These are phyloP conservation scores for Bruguiera sexangula DNA, from an alignment of 345 rosid genomes.

Conservation along the genomic window DNA sequence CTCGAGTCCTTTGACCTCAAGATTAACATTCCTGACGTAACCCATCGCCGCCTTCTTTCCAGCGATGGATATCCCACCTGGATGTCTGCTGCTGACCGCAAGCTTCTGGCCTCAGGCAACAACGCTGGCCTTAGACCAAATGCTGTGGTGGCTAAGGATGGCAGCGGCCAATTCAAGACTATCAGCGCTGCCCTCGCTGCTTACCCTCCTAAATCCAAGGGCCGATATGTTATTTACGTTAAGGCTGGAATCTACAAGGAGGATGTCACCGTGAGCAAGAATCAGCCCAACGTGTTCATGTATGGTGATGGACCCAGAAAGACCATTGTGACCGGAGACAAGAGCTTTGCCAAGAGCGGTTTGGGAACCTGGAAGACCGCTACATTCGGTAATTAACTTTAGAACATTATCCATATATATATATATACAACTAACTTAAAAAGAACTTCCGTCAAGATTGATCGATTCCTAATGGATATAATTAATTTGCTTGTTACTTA, in stretches of 20 bases:
- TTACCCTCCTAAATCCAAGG: constrained; percentile 29
- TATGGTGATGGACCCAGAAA: constrained; percentile 72
- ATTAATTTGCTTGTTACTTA: too few relatives aligned
- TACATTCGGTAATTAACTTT: constrained; percentile 34
- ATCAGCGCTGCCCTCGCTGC: constrained; percentile 52
- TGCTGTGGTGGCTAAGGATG: constrained; percentile 73
- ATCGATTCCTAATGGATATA: too few relatives aligned
- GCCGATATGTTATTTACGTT: constrained; percentile 54
- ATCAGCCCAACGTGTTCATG: constrained; percentile 50
- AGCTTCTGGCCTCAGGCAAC: constrained; percentile 41
- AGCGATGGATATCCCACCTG: constrained; percentile 48
- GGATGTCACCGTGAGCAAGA: constrained; percentile 38
- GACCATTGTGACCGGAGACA: constrained; percentile 55
- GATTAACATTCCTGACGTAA: constrained; percentile 24
- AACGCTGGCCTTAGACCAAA: constrained; percentile 36
- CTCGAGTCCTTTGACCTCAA: constrained; percentile 26
- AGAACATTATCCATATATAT: too few relatives aligned
- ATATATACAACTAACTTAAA: too few relatives aligned
- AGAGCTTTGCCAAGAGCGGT: constrained; percentile 38
- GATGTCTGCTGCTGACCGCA: constrained; percentile 58
- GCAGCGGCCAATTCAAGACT: constrained; percentile 61
- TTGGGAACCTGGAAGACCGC: constrained; percentile 51
- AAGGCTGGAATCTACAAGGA: constrained; percentile 65
- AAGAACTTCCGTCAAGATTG: too few relatives aligned
- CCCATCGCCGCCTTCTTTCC: constrained; percentile 43